A percentile compares a stretch with the other conserved stretches of the same genome.
Conservation (phyloP, 306 rosid genomes). For the Senna tora region DNA sequence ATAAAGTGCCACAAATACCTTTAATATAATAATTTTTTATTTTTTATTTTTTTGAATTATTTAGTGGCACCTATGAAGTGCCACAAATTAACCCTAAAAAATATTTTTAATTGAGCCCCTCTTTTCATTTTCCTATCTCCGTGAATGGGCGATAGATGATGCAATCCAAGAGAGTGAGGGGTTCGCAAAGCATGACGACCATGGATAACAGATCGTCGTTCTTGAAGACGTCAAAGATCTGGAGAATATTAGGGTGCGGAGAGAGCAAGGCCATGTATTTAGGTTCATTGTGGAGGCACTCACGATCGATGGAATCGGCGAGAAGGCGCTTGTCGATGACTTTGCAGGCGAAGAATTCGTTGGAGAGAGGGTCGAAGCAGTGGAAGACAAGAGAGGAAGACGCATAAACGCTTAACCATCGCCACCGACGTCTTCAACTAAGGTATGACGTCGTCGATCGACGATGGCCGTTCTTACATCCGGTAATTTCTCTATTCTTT, state of each 20-base stretch:
- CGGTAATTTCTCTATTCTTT: conserved; percentile 48
- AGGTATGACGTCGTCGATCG: conserved; percentile 36
- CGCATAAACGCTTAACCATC: too few species aligned
- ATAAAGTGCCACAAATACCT: too few species aligned
- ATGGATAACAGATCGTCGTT: conserved; percentile 47
- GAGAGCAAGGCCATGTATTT: conserved; percentile 68
- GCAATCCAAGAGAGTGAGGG: conserved; percentile 63
- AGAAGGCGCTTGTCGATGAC: conserved; percentile 61
- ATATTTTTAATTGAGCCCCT: too few species aligned
- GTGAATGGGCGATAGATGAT: conserved; percentile 46
- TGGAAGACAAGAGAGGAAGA: too few species aligned
- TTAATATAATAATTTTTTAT: too few species aligned
- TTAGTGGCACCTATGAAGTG: too few species aligned
- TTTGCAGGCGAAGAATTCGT: conserved; percentile 61
- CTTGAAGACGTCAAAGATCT: conserved; percentile 55
- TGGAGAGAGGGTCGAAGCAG: conserved; percentile 45
- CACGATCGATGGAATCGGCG: conserved; percentile 58
- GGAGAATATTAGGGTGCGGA: conserved; percentile 69
- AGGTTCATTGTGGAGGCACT: conserved; percentile 70
- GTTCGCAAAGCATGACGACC: conserved; percentile 65
- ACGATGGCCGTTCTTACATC: conserved; percentile 62
- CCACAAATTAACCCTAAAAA: too few species aligned
- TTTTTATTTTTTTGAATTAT: too few species aligned
- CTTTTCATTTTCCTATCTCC: too few species aligned
- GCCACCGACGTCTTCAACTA: too few species aligned